Conservation (phyloP, 805 yeast species). For the Pichia kluyveri region DNA sequence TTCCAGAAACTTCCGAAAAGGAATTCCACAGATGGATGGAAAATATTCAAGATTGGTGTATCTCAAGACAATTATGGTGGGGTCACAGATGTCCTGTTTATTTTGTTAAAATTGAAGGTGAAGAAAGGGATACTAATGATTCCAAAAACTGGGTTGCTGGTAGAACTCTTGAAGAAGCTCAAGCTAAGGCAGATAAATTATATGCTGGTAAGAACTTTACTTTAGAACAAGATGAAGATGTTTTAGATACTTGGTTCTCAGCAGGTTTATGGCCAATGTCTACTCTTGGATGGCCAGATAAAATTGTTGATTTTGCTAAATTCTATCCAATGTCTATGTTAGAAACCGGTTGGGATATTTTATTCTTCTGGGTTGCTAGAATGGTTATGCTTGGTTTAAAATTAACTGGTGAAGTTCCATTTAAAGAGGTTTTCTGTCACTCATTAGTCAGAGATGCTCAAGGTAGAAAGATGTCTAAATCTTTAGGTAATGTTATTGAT, state of each 20-base stretch:
- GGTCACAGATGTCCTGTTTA: conserved; percentile 98
- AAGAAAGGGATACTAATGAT: conserved; percentile 50
- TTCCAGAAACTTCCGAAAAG: conserved; percentile 83
- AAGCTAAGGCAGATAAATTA: conserved; percentile 63
- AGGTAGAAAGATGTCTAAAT: conserved; percentile 98
- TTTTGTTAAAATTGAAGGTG: conserved; percentile 74
- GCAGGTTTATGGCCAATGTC: conserved; percentile 98
- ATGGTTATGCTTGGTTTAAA: conserved; percentile 90
- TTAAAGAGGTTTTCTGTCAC: conserved; percentile 95
- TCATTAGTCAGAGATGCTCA: conserved; percentile 98
- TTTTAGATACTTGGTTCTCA: conserved; percentile 97
- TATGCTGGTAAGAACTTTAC: conserved; percentile 65
- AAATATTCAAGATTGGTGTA: conserved; percentile 98
- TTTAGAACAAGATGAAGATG: conserved; percentile 94
- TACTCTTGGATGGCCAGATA: conserved; percentile 90
- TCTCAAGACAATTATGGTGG: conserved; percentile 87
- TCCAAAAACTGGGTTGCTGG: conserved; percentile 89
- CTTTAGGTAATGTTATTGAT: conserved; percentile 93
- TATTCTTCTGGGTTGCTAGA: conserved; percentile 98
- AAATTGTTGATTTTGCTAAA: conserved; percentile 59
- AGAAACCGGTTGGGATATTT: conserved; percentile 99
- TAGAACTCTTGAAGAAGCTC: conserved; percentile 73
- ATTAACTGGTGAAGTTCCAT: conserved; percentile 85
- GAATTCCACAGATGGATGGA: conserved; percentile 95
- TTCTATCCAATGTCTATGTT: conserved; percentile 90